Evolutionary conservation across 176 grass and related monocot genomes (phyloP).

Genomic region (Metroxylon sagu): DNA sequence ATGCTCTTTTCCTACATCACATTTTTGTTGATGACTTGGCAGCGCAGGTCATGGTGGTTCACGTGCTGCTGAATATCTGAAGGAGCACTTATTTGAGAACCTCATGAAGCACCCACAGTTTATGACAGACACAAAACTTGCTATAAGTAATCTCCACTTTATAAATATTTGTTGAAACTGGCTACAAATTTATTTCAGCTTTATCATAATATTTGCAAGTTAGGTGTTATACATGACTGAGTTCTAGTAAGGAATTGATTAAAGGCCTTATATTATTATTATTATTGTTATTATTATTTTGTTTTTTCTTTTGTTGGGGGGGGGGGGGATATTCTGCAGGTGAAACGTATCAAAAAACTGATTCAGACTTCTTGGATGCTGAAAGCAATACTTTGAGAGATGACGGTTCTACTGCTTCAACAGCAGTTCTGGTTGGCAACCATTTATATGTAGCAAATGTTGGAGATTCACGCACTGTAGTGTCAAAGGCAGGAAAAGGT

Average conservation of each 20-base stretch:
- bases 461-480: conserved; percentile 78
- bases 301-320: too few relatives aligned
- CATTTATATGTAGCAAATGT: conserved; percentile 83
- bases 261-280: too few relatives aligned
- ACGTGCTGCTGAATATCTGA: conserved; percentile 63
- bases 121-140: conserved; percentile 61
- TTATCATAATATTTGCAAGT: too few relatives aligned
- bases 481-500: conserved; percentile 90
- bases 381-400: conserved; percentile 72
- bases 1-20: too few relatives aligned
- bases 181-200: too few relatives aligned
- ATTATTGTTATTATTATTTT: too few relatives aligned
- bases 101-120: conserved; percentile 69
- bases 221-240: too few relatives aligned
- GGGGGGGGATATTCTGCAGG: conserved; percentile 22
- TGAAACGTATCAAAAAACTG: conserved; percentile 67
- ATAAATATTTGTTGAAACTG: conserved; percentile 9
- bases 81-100: conserved; percentile 73
- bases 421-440: conserved; percentile 66
- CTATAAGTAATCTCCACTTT: conserved; percentile 56
- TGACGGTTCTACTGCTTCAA: conserved; percentile 77
- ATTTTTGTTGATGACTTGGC: neutral
- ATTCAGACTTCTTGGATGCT: conserved; percentile 60
- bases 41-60: conserved; percentile 74
- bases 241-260: too few relatives aligned